Conservation (phyloP, 1,284 basidiomycete genomes). For the Bothia castanella region DNA sequence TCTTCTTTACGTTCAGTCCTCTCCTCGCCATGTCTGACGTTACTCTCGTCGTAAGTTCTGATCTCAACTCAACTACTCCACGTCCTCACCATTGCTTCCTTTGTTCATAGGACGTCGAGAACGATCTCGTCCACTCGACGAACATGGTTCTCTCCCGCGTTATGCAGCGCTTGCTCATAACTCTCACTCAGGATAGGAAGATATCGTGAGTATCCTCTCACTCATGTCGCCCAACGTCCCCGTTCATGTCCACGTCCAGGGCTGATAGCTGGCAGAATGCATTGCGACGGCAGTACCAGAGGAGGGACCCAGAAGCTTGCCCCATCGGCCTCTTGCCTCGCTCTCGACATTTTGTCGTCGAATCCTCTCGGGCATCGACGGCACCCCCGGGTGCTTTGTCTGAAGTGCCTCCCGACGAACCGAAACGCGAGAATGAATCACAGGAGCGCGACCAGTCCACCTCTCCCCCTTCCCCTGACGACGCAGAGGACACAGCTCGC, state of each 20-base stretch:
- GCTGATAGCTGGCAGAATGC: slow-evolving; percentile 71
- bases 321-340: slow-evolving; percentile 54
- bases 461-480: slow-evolving; percentile 2
- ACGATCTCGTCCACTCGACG: slow-evolving; percentile 62
- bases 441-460: slow-evolving; percentile 2
- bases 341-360: slow-evolving; percentile 18
- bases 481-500: background rate
- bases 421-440: slow-evolving; percentile 6
- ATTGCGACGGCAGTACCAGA: slow-evolving; percentile 67
- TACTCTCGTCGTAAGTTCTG: slow-evolving; percentile 51
- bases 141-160: slow-evolving; percentile 62
- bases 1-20: slow-evolving; percentile 71
- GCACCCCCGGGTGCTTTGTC: slow-evolving; percentile 14
- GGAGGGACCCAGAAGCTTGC: slow-evolving; percentile 63
- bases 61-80: slow-evolving; percentile 2
- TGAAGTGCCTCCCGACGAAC: slow-evolving; percentile 11
- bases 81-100: slow-evolving; percentile 11
- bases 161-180: slow-evolving; percentile 67
- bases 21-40: slow-evolving; percentile 66
- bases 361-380: slow-evolving; percentile 31
- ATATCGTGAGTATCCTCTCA: slow-evolving; percentile 54
- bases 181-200: slow-evolving; percentile 76
- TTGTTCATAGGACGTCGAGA: slow-evolving; percentile 63
- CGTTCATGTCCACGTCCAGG: slow-evolving; percentile 37
- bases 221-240: slow-evolving; percentile 18